These are phyloP conservation scores for Colletotrichum falcatum DNA, from an alignment of 2,329 filamentous ascomycete species.

Conservation along the genomic window DNA sequence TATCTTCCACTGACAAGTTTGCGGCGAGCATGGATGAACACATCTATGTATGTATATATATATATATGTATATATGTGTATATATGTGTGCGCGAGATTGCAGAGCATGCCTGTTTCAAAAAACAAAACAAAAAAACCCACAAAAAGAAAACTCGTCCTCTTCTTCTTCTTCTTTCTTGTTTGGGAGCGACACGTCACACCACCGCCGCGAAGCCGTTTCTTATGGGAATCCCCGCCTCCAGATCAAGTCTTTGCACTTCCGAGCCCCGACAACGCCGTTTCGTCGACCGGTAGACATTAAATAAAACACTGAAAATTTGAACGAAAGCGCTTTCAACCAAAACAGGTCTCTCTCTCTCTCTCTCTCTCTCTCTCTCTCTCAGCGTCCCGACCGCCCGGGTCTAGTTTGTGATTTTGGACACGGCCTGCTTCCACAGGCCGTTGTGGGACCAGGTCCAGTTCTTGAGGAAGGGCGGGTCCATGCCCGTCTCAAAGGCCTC, in stretches of 20 bases:
- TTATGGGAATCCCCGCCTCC: neutral
- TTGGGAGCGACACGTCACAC: neutral
- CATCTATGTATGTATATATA: neutral
- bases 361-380: too few species aligned
- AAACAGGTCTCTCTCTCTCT: neutral
- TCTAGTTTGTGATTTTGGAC: conserved; percentile 35
- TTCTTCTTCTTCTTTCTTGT: neutral
- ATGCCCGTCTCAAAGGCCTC: conserved; percentile 77
- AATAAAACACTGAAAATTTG: neutral
- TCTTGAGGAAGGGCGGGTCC: conserved; percentile 73
- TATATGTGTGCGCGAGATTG: neutral
- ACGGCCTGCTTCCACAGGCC: conserved; percentile 52
- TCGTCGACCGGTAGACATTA: neutral
- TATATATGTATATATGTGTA: neutral
- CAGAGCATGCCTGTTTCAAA: neutral
- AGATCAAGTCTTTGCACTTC: neutral
- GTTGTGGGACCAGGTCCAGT: conserved; percentile 73
- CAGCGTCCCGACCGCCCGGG: neutral
- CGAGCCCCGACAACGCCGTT: neutral
- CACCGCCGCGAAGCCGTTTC: neutral
- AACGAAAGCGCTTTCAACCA: neutral
- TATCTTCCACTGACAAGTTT: too few species aligned
- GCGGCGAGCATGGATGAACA: too few species aligned
- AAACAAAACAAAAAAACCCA: neutral
- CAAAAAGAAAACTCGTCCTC: neutral